phyloP scores from a whole-genome alignment of 2,329 filamentous ascomycete genomes.

The Nothophoma quercina region DNA sequence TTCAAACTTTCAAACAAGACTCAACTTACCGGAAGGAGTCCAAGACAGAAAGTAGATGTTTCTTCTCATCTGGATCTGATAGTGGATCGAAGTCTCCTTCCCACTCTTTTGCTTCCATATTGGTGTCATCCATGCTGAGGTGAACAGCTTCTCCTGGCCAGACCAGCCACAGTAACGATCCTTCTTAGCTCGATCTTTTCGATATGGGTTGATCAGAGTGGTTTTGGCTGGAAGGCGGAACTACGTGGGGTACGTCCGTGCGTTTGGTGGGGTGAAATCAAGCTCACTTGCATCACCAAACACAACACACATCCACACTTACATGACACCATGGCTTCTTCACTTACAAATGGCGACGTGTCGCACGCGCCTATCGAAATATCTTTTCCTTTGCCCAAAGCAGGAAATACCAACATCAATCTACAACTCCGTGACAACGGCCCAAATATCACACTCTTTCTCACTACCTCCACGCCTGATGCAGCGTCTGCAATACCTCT shows the following conservation, averaged over 20 bases:
- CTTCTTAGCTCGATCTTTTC: too few relatives aligned
- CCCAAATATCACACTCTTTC: constrained; percentile 63
- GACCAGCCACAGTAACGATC: too few relatives aligned
- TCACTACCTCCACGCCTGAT: constrained; percentile 60
- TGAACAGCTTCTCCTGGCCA: too few relatives aligned
- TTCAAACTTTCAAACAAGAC: neutral
- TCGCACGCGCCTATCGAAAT: constrained; percentile 59
- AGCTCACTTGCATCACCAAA: constrained; percentile 7
- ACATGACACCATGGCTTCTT: constrained; percentile 28
- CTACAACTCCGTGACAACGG: constrained; percentile 64
- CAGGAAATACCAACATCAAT: constrained; percentile 65
- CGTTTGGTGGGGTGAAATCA: constrained; percentile 13
- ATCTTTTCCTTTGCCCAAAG: constrained; percentile 64
- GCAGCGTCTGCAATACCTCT: constrained; percentile 56
- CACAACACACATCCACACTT: constrained; percentile 4
- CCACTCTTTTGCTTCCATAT: constrained; percentile 56
- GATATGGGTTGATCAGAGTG: too few relatives aligned
- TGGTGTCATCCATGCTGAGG: neutral
- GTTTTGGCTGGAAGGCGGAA: neutral
- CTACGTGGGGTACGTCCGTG: constrained; percentile 18
- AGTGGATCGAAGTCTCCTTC: constrained; percentile 69
- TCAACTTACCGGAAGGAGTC: constrained; percentile 84
- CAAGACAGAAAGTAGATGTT: constrained; percentile 80
- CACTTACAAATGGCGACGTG: constrained; percentile 21
- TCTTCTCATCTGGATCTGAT: constrained; percentile 79